phyloP scores from a whole-genome alignment of 495 filamentous ascomycete genomes.

The Xylaria intraflava region DNA sequence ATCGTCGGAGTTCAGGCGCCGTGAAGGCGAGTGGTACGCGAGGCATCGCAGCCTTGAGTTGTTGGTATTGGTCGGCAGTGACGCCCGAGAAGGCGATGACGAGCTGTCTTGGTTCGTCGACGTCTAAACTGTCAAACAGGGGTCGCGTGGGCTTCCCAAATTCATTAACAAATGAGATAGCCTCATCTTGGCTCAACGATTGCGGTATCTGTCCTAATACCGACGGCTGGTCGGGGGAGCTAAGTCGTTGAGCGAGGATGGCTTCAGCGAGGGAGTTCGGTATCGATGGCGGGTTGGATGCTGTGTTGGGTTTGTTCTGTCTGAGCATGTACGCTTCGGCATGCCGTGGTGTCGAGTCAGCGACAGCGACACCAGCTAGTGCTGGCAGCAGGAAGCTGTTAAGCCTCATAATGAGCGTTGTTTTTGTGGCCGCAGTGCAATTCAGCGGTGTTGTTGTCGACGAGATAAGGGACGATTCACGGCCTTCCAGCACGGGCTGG shows the following conservation, averaged over 20 bases:
- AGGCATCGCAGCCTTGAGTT: slow-evolving; percentile 27
- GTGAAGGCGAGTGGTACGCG: slow-evolving; percentile 36
- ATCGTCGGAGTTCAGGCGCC: slow-evolving; percentile 33
- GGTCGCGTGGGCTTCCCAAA: slow-evolving; percentile 35
- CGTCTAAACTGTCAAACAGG: slow-evolving; percentile 31
- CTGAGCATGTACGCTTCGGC: slow-evolving; percentile 24
- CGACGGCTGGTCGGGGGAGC: slow-evolving; percentile 27
- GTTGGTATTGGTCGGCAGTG: slow-evolving; percentile 23
- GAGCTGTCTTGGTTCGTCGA: slow-evolving; percentile 37
- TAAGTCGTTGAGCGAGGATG: slow-evolving; percentile 37
- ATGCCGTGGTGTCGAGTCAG: slow-evolving; percentile 15
- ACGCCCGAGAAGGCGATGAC: slow-evolving; percentile 46
- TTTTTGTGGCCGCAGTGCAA: neutral
- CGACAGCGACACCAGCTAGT: slow-evolving; percentile 27
- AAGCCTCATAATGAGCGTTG: slow-evolving; percentile 21
- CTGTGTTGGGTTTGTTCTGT: slow-evolving; percentile 12
- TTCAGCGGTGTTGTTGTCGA: neutral
- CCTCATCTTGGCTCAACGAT: slow-evolving; percentile 29
- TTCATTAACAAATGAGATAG: slow-evolving; percentile 33
- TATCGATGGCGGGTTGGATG: slow-evolving; percentile 28
- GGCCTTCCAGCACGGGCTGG: slow-evolving; percentile 1
- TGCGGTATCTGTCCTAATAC: slow-evolving; percentile 36
- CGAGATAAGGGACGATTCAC: neutral
- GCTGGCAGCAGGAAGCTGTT: slow-evolving; percentile 33
- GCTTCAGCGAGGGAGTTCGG: slow-evolving; percentile 32